These are phyloP conservation scores for Aspergillus egyptiacus DNA, from an alignment of 495 filamentous ascomycete genomes.

Conservation along the genomic window DNA sequence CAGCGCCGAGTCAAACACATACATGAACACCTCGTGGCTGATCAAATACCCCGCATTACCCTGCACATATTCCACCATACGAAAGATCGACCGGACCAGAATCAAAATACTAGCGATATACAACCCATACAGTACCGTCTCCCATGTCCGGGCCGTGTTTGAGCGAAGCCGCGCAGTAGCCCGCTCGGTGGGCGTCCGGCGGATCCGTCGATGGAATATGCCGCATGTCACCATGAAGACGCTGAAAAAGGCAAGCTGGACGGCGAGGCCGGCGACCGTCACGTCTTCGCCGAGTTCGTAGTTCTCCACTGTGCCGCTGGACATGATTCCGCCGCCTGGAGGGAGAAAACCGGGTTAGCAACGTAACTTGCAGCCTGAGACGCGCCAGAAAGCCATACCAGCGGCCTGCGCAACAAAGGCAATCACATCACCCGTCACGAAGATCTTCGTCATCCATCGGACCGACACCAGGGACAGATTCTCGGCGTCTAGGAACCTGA, in stretches of 20 bases:
- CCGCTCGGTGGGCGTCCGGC: constrained; percentile 20
- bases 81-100: constrained; percentile 12
- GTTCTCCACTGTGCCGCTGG: constrained; percentile 11
- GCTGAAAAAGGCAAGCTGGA: constrained; percentile 42
- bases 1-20: constrained; percentile 9
- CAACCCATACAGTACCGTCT: not conserved
- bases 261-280: constrained; percentile 34
- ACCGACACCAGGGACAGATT: constrained; percentile 17
- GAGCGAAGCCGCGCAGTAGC: not conserved
- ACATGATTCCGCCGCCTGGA: constrained; percentile 22
- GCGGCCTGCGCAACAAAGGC: constrained; percentile 29
- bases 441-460: constrained; percentile 34
- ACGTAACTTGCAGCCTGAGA: not conserved
- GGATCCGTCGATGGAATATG: constrained; percentile 33
- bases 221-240: constrained; percentile 34
- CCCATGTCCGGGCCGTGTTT: not conserved
- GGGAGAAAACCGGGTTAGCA: not conserved
- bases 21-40: constrained; percentile 9
- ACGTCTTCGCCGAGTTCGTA: constrained; percentile 33
- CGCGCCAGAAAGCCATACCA: constrained; percentile 15
- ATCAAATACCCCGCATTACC: constrained; percentile 9
- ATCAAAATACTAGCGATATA: constrained; percentile 5
- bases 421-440: constrained; percentile 34
- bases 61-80: constrained; percentile 10
- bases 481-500: constrained; percentile 42